Evolutionary conservation across 2,329 filamentous ascomycete species (phyloP).

Genomic region (Fusarium metavorans): DNA sequence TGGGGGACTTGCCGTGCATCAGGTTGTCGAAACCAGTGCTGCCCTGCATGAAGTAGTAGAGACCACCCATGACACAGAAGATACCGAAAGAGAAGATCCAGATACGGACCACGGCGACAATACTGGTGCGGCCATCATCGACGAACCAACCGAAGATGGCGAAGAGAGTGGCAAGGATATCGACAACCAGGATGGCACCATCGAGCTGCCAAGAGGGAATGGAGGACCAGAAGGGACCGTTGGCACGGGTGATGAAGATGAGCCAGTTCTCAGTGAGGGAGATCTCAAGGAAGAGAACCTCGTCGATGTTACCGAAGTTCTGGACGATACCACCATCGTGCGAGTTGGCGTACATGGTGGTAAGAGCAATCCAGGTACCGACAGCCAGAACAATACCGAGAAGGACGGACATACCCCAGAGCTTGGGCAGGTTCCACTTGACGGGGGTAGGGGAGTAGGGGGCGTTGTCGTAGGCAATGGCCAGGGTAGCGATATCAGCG

Average conservation of each 20-base stretch:
- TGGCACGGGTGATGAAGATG: conserved; percentile 95
- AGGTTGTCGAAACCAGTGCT: conserved; percentile 88
- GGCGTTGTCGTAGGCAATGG: conserved; percentile 94
- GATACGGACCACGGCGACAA: conserved; percentile 87
- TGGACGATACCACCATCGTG: conserved; percentile 86
- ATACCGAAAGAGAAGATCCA: conserved; percentile 94
- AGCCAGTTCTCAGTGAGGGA: conserved; percentile 95
- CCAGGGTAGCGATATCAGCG: conserved; percentile 90
- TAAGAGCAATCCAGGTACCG: conserved; percentile 90
- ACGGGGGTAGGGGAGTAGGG: conserved; percentile 87
- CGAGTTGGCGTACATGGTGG: conserved; percentile 80
- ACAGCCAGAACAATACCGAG: conserved; percentile 84
- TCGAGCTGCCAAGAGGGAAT: conserved; percentile 87
- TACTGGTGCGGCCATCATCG: conserved; percentile 72
- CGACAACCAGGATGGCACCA: conserved; percentile 83
- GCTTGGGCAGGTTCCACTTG: conserved; percentile 95
- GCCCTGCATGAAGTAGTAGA: conserved; percentile 83
- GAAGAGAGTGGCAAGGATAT: conserved; percentile 88
- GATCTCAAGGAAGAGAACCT: conserved; percentile 89
- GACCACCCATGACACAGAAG: conserved; percentile 83
- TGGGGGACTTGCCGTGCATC: conserved; percentile 89
- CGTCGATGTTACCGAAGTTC: conserved; percentile 86
- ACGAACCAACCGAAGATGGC: conserved; percentile 88
- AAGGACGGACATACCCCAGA: conserved; percentile 92
- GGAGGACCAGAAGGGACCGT: conserved; percentile 92